Percentiles rank a stretch among this genome's conserved stretches.
These are phyloP conservation scores for Sporisorium sorghi DNA, from an alignment of 1,284 basidiomycete genomes.

Conservation along the genomic window DNA sequence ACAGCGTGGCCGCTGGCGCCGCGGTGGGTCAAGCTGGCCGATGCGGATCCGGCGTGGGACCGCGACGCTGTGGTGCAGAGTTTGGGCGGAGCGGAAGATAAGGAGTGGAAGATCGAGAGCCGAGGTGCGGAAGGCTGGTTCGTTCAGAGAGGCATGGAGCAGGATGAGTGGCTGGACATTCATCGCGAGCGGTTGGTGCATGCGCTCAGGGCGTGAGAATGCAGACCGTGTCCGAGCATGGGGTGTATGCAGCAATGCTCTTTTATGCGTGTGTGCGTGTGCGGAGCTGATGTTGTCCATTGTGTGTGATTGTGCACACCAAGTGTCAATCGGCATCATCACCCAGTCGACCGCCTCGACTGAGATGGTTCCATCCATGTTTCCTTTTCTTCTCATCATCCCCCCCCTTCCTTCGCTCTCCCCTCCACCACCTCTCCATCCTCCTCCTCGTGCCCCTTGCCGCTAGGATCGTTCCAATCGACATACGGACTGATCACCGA, in stretches of 20 bases:
- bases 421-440: slow-evolving; percentile 1
- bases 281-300: neutral
- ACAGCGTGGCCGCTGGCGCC: slow-evolving; percentile 35
- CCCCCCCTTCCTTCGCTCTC: neutral
- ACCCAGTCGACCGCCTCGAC: slow-evolving; percentile 47
- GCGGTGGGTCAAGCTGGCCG: slow-evolving; percentile 14
- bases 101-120: slow-evolving; percentile 80
- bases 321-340: slow-evolving; percentile 42
- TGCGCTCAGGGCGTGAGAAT: neutral
- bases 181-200: slow-evolving; percentile 30
- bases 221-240: too few species aligned
- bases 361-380: slow-evolving; percentile 38
- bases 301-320: neutral
- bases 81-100: neutral
- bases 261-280: too few species aligned
- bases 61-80: slow-evolving; percentile 1
- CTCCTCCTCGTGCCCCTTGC: neutral
- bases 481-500: slow-evolving; percentile 48
- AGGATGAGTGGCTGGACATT: slow-evolving; percentile 19
- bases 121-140: slow-evolving; percentile 75
- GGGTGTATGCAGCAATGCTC: neutral
- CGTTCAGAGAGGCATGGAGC: slow-evolving; percentile 71
- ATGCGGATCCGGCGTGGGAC: slow-evolving; percentile 17
- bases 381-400: slow-evolving; percentile 11
- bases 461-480: slow-evolving; percentile 24